Evolutionary conservation across 1,284 basidiomycete genomes (phyloP).

Genomic region (Puccinia hordei): DNA sequence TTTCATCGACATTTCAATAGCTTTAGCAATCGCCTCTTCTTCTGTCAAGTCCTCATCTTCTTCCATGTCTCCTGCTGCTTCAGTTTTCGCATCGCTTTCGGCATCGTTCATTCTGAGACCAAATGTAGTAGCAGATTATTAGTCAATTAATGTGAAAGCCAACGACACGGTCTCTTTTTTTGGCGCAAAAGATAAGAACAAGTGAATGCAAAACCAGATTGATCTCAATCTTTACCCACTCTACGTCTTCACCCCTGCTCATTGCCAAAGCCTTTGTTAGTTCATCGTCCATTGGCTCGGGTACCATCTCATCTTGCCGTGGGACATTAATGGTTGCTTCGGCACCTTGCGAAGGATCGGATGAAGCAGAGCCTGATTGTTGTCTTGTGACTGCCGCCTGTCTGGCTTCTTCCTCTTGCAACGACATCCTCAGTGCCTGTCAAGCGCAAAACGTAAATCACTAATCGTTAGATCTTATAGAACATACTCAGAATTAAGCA

Average conservation of each 20-base stretch:
- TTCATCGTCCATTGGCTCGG: constrained; percentile 58
- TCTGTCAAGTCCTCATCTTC: constrained; percentile 59
- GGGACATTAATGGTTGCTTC: constrained; percentile 55
- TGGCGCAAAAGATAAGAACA: constrained; percentile 53
- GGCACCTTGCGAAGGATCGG: constrained; percentile 56
- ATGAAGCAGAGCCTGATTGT: constrained; percentile 51
- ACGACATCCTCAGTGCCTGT: constrained; percentile 92
- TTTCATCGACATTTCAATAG: constrained; percentile 59
- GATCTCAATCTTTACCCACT: constrained; percentile 29
- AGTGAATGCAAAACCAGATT: constrained; percentile 51
- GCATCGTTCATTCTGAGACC: constrained; percentile 56
- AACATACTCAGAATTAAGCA: background rate
- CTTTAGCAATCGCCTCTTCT: constrained; percentile 68
- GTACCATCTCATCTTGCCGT: constrained; percentile 59
- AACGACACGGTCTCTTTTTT: constrained; percentile 60
- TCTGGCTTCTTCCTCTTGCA: constrained; percentile 92
- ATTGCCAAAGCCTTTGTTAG: constrained; percentile 56
- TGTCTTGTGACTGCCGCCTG: constrained; percentile 68
- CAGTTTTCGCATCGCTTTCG: constrained; percentile 57
- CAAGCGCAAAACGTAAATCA: background rate
- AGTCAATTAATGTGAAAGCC: constrained; percentile 53
- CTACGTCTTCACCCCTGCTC: constrained; percentile 53
- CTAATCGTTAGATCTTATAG: background rate
- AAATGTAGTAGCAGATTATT: constrained; percentile 28
- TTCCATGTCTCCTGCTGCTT: constrained; percentile 55